Percentiles rank a stretch among this genome's conserved stretches.
Conservation (phyloP, 768 basidiomycete genomes). For the Leccinum barrowsii region DNA sequence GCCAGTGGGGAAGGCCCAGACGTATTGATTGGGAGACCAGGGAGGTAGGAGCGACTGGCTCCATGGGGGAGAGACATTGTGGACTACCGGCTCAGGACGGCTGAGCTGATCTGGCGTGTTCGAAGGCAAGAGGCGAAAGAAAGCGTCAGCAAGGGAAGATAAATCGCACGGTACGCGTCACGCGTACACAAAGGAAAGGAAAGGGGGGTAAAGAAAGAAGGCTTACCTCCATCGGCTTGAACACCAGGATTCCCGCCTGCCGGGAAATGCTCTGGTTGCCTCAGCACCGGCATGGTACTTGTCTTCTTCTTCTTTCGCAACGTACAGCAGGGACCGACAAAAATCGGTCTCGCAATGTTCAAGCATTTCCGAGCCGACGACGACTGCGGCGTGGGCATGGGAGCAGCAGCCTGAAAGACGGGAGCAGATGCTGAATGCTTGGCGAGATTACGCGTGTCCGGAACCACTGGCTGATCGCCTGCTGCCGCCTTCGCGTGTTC, state of each 20-base stretch:
- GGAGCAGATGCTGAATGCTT: slow-evolving; percentile 18
- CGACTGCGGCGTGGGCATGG: background rate
- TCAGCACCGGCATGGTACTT: background rate
- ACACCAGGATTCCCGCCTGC: slow-evolving; percentile 20
- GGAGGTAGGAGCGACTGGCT: slow-evolving; percentile 1
- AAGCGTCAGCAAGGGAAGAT: slow-evolving; percentile 2
- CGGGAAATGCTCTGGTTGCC: slow-evolving; percentile 14
- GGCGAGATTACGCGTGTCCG: slow-evolving; percentile 11
- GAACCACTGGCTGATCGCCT: background rate
- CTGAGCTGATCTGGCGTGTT: slow-evolving; percentile 5
- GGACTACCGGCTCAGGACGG: background rate
- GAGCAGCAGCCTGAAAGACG: slow-evolving; percentile 12
- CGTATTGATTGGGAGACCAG: slow-evolving; percentile 17
- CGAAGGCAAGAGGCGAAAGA: background rate
- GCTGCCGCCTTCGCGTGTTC: slow-evolving; percentile 1
- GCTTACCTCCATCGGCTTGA: slow-evolving; percentile 16
- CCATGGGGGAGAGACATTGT: slow-evolving; percentile 2
- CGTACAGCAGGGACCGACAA: slow-evolving; percentile 9
- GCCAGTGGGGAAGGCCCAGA: slow-evolving; percentile 26
- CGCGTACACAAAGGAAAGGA: background rate
- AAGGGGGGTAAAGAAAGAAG: background rate
- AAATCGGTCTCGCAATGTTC: slow-evolving; percentile 7
- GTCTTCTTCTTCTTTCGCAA: background rate
- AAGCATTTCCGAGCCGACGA: slow-evolving; percentile 1
- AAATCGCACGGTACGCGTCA: background rate